Evolutionary conservation across 2,329 filamentous ascomycete species (phyloP).

Genomic region (Fusarium sp.): DNA sequence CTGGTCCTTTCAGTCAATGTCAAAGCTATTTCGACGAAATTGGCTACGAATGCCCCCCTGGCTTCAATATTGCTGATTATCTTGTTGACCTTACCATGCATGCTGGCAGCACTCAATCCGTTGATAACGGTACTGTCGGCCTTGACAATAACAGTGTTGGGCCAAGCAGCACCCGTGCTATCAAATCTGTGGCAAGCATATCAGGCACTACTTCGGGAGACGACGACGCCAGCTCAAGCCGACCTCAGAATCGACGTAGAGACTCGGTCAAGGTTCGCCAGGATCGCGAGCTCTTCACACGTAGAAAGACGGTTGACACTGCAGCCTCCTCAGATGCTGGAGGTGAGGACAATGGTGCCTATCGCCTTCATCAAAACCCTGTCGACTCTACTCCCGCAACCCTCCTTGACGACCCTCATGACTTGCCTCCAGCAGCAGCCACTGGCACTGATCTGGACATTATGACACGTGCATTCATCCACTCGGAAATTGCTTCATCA

Average conservation of each 20-base stretch:
- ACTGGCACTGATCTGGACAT: conserved; percentile 82
- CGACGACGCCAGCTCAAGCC: conserved; percentile 66
- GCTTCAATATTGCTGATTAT: conserved; percentile 99
- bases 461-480: conserved; percentile 78
- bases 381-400: conserved; percentile 62
- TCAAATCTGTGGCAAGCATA: conserved; percentile 90
- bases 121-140: conserved; percentile 63
- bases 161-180: conserved; percentile 85
- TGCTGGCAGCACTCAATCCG: conserved; percentile 70
- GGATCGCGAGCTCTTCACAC: conserved; percentile 89
- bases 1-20: conserved; percentile 87
- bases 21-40: conserved; percentile 93
- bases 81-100: conserved; percentile 98
- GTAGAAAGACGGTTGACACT: conserved; percentile 74
- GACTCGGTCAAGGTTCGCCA: conserved; percentile 87
- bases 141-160: conserved; percentile 74
- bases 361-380: conserved; percentile 61
- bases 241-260: conserved; percentile 76
- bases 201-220: conserved; percentile 80
- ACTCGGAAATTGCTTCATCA: conserved; percentile 79
- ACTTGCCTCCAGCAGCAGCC: conserved; percentile 67
- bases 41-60: conserved; percentile 91
- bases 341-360: conserved; percentile 61
- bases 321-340: conserved; percentile 69
- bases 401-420: conserved; percentile 75